Evolutionary conservation across 2,329 filamentous ascomycete species (phyloP).

Genomic region (Colletotrichum incanum): DNA sequence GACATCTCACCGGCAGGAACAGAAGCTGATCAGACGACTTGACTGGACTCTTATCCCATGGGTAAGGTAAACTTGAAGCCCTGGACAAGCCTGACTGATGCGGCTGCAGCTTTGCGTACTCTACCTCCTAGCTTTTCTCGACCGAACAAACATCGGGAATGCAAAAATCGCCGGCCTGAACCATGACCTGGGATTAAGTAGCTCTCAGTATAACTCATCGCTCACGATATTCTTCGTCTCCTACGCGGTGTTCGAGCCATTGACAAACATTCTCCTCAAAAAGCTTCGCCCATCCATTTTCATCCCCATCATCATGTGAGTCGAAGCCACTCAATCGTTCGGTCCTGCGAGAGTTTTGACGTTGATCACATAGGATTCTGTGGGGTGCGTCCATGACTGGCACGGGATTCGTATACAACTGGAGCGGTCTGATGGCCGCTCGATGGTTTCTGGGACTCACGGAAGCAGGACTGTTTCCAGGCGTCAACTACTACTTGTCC

Average conservation of each 20-base stretch:
- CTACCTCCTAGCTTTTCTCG: slow-evolving; percentile 76
- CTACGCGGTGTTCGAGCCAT: slow-evolving; percentile 77
- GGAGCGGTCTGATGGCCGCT: slow-evolving; percentile 76
- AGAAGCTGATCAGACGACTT: slow-evolving; percentile 1
- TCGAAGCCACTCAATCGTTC: background rate
- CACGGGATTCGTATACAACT: slow-evolving; percentile 78
- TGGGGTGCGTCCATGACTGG: slow-evolving; percentile 81
- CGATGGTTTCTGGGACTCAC: slow-evolving; percentile 81
- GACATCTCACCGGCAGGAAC: slow-evolving; percentile 5
- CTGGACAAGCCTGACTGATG: background rate
- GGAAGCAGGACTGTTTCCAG: slow-evolving; percentile 84
- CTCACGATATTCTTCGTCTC: slow-evolving; percentile 77
- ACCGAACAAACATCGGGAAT: slow-evolving; percentile 66
- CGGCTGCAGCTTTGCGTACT: slow-evolving; percentile 52
- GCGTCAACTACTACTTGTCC: slow-evolving; percentile 84
- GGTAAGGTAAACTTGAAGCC: background rate
- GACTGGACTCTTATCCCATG: slow-evolving; percentile 33
- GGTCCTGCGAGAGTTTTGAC: background rate
- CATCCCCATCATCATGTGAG: slow-evolving; percentile 83
- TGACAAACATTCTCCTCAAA: slow-evolving; percentile 88
- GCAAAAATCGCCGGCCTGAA: slow-evolving; percentile 62
- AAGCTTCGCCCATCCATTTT: slow-evolving; percentile 82
- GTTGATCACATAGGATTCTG: slow-evolving; percentile 58
- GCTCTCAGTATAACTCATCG: slow-evolving; percentile 73
- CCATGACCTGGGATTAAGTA: slow-evolving; percentile 59